Evolutionary conservation across 208 protist species (phyloP).

Genomic region (Vickermania spadyakhi): DNA sequence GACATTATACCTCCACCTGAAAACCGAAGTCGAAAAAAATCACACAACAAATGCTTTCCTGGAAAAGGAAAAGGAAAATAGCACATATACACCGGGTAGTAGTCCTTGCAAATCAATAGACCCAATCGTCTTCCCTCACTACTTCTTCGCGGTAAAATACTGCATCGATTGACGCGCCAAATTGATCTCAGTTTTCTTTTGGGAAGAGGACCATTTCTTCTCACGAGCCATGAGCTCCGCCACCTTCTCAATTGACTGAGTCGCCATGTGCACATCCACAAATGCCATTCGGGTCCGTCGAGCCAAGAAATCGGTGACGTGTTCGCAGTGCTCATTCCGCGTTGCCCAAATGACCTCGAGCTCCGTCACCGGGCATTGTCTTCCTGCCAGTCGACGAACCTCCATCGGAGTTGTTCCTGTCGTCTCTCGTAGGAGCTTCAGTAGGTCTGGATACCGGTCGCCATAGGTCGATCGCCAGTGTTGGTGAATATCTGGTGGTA

Average conservation of each 20-base stretch:
- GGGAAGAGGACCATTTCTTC: slow-evolving; percentile 54
- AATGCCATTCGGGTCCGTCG: slow-evolving; percentile 89
- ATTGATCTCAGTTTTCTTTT: slow-evolving; percentile 35
- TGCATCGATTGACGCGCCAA: slow-evolving; percentile 38
- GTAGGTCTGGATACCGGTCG: slow-evolving; percentile 38
- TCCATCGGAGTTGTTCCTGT: background rate
- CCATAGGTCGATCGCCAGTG: slow-evolving; percentile 67
- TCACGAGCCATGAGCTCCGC: slow-evolving; percentile 79
- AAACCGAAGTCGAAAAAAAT: no score
- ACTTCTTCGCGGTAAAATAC: slow-evolving; percentile 18
- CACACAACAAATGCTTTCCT: no score
- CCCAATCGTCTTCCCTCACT: no score
- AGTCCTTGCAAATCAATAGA: no score
- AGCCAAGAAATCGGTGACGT: slow-evolving; percentile 86
- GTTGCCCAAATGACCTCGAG: slow-evolving; percentile 82
- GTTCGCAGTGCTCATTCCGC: slow-evolving; percentile 81
- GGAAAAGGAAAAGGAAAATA: no score
- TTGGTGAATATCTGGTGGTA: slow-evolving; percentile 56
- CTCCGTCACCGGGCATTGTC: slow-evolving; percentile 66
- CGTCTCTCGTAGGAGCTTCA: slow-evolving; percentile 18
- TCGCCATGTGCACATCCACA: slow-evolving; percentile 61
- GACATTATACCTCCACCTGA: no score
- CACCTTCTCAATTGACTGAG: slow-evolving; percentile 64
- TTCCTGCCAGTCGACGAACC: slow-evolving; percentile 1
- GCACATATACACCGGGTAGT: no score